Evolutionary conservation across 2,329 filamentous ascomycete genomes (phyloP).

Genomic region (Exophiala dermatitidis): DNA sequence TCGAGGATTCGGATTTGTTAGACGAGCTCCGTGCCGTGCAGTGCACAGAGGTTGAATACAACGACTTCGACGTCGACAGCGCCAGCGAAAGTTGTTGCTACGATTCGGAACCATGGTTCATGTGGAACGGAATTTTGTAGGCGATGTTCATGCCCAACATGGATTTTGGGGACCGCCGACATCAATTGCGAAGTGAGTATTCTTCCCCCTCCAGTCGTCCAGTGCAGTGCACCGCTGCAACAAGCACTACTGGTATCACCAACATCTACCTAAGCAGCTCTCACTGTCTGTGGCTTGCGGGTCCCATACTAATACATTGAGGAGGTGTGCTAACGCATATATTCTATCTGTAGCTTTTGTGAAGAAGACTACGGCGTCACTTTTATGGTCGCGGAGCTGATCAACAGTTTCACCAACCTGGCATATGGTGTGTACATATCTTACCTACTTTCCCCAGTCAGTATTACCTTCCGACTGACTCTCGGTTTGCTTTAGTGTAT

Average conservation of each 20-base stretch:
- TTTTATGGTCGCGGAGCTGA: slow-evolving; percentile 28
- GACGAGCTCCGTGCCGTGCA: too few relatives aligned
- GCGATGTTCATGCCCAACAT: slow-evolving; percentile 15
- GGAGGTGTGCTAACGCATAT: not conserved
- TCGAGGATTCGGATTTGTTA: too few relatives aligned
- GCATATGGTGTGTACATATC: slow-evolving; percentile 21
- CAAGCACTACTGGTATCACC: not conserved
- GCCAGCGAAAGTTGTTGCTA: not conserved
- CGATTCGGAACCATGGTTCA: slow-evolving; percentile 7
- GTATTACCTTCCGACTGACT: not conserved
- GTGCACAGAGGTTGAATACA: too few relatives aligned
- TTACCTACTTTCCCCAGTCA: not conserved
- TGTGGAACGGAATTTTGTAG: slow-evolving; percentile 18
- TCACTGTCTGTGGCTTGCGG: too few relatives aligned
- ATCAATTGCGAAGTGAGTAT: slow-evolving; percentile 18
- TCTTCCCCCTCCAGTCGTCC: not conserved
- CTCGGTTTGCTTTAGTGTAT: slow-evolving; percentile 10
- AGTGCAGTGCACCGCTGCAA: not conserved
- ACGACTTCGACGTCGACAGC: not conserved
- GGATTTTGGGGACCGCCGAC: slow-evolving; percentile 22
- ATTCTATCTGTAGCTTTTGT: slow-evolving; percentile 15
- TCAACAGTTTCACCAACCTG: slow-evolving; percentile 30
- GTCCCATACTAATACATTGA: too few relatives aligned
- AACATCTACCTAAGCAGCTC: too few relatives aligned
- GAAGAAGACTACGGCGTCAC: slow-evolving; percentile 28